Percentiles rank a stretch among this genome's conserved stretches.
Conservation (phyloP, 129 eudicot genomes). For the Tagetes patula region DNA sequence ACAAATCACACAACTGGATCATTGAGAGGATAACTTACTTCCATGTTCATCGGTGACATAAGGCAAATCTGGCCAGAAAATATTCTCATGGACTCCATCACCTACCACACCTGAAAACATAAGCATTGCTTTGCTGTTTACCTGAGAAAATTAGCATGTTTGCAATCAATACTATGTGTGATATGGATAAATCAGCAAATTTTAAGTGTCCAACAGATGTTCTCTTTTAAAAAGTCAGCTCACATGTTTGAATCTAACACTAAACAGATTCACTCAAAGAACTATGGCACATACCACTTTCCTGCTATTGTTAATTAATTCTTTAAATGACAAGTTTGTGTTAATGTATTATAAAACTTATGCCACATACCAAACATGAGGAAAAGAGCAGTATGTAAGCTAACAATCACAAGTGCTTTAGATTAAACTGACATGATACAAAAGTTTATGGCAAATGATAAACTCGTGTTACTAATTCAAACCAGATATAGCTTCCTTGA, state of each 20-base stretch:
- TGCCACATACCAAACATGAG: not conserved
- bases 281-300: not conserved
- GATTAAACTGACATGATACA: slow-evolving; percentile 10
- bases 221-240: not conserved
- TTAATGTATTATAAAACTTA: not conserved
- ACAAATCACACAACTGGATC: not conserved
- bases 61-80: slow-evolving; percentile 97
- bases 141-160: slow-evolving; percentile 46
- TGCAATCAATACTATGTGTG: slow-evolving; percentile 25
- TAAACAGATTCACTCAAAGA: not conserved
- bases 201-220: slow-evolving; percentile 5
- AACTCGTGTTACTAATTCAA: slow-evolving; percentile 3
- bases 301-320: not conserved
- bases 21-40: slow-evolving; percentile 47
- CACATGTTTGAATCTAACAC: not conserved
- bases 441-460: slow-evolving; percentile 1
- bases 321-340: not conserved
- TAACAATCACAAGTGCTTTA: not conserved
- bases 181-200: not conserved
- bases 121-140: slow-evolving; percentile 89
- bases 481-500: slow-evolving; percentile 5
- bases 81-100: slow-evolving; percentile 75
- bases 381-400: not conserved
- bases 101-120: slow-evolving; percentile 70
- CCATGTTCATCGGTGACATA: slow-evolving; percentile 92